These are phyloP conservation scores for Zelonia costaricensis DNA, from an alignment of 208 protist species.

Conservation along the genomic window DNA sequence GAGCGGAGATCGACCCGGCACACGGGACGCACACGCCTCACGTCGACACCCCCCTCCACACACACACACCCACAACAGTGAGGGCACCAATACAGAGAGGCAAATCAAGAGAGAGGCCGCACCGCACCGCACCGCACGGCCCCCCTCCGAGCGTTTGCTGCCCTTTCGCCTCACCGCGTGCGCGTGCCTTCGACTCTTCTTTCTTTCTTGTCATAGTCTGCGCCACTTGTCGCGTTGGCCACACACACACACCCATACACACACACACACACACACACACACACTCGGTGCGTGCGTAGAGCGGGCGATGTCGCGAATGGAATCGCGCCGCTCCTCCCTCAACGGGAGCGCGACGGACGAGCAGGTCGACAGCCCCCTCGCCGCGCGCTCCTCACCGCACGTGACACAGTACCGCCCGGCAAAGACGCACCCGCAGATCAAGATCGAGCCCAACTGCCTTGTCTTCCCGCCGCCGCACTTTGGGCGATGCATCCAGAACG, in stretches of 20 bases:
- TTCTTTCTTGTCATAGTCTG: not conserved
- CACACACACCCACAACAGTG: too few species aligned
- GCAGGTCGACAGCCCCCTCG: not conserved
- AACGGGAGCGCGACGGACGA: constrained; percentile 2
- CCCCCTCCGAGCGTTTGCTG: too few species aligned
- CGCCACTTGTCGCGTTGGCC: too few species aligned
- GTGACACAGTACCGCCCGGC: not conserved
- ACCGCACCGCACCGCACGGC: too few species aligned
- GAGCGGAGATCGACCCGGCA: too few species aligned
- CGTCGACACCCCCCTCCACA: too few species aligned
- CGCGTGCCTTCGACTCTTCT: not conserved
- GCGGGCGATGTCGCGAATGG: constrained; percentile 1
- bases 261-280: constrained; percentile 12
- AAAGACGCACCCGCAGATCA: constrained; percentile 34
- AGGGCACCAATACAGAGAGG: too few species aligned
- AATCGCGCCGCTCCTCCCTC: constrained; percentile 4
- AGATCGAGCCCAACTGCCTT: constrained; percentile 57
- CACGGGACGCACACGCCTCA: too few species aligned
- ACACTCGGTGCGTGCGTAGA: too few species aligned
- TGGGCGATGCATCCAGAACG: constrained; percentile 67
- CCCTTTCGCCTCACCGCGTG: too few species aligned
- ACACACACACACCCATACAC: not conserved
- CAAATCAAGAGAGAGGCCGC: too few species aligned
- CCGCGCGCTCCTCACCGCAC: not conserved
- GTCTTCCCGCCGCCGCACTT: constrained; percentile 71